Evolutionary conservation across 2,329 filamentous ascomycete genomes (phyloP).

Genomic region (Pseudogymnoascus sp.): DNA sequence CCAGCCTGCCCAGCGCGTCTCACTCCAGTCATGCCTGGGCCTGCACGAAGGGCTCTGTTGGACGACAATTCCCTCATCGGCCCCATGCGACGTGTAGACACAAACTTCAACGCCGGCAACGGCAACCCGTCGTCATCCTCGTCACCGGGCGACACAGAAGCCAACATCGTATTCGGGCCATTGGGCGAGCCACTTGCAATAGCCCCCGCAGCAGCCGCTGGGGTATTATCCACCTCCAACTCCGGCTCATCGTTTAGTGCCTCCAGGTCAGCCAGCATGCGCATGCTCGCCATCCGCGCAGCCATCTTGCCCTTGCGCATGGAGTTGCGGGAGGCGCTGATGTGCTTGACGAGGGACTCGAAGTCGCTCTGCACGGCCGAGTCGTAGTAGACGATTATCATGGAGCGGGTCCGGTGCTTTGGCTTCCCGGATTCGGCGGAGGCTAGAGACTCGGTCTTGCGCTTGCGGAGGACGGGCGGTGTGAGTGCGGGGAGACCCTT

Average conservation of each 20-base stretch:
- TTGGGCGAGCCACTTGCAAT: conserved; percentile 3
- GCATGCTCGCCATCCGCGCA: conserved; percentile 60
- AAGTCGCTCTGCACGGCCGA: conserved; percentile 76
- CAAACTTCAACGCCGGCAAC: conserved; percentile 29
- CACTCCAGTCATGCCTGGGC: neutral
- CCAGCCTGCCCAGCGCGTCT: neutral
- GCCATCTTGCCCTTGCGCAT: conserved; percentile 85
- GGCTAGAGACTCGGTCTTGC: conserved; percentile 27
- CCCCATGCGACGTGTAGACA: conserved; percentile 33
- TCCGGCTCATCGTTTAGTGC: conserved; percentile 41
- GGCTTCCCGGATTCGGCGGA: conserved; percentile 22
- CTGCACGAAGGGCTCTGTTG: neutral
- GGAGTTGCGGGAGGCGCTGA: conserved; percentile 71
- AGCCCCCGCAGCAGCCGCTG: neutral
- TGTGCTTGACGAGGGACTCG: conserved; percentile 71
- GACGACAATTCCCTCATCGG: conserved; percentile 17
- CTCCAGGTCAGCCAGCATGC: conserved; percentile 50
- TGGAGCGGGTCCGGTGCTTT: conserved; percentile 58
- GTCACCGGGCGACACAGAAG: conserved; percentile 9
- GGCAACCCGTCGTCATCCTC: conserved; percentile 24
- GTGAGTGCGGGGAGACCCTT: neutral
- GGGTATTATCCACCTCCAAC: conserved; percentile 17
- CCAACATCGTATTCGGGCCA: neutral
- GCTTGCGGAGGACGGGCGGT: conserved; percentile 21
- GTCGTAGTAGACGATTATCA: conserved; percentile 89